phyloP scores from a whole-genome alignment of 176 grass and related monocot genomes.

The Phoenix dactylifera region DNA sequence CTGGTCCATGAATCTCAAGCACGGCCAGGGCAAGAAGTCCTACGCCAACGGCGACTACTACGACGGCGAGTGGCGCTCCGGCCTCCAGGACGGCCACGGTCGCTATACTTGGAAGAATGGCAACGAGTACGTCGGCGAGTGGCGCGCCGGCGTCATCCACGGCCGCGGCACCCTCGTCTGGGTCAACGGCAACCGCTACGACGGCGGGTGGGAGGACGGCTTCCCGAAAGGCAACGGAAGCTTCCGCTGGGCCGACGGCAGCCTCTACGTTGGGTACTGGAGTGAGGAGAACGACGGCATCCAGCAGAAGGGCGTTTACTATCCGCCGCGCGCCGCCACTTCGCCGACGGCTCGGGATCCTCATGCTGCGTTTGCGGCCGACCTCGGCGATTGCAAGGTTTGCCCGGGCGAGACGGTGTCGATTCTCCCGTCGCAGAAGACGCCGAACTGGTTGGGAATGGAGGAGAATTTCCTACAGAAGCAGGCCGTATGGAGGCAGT shows the following conservation, averaged over 20 bases:
- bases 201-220: not conserved
- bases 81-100: constrained; percentile 53
- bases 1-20: constrained; percentile 67
- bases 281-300: not conserved
- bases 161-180: too few relatives aligned
- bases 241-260: not conserved
- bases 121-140: constrained; percentile 69
- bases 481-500: too few relatives aligned
- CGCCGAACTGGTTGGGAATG: too few relatives aligned
- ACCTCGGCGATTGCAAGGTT: not conserved
- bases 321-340: not conserved
- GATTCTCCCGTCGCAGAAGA: constrained; percentile 2
- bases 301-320: not conserved
- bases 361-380: not conserved
- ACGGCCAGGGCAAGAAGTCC: constrained; percentile 64
- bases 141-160: constrained; percentile 32
- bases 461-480: too few relatives aligned
- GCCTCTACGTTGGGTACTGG: not conserved
- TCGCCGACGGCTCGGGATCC: not conserved
- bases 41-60: constrained; percentile 64
- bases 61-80: constrained; percentile 68
- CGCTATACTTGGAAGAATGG: constrained; percentile 67
- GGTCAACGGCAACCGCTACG: constrained; percentile 4
- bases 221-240: not conserved
- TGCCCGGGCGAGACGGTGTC: not conserved